These are phyloP conservation scores for Leccinum pachyderme DNA, from an alignment of 1,284 basidiomycete genomes.

Conservation along the genomic window DNA sequence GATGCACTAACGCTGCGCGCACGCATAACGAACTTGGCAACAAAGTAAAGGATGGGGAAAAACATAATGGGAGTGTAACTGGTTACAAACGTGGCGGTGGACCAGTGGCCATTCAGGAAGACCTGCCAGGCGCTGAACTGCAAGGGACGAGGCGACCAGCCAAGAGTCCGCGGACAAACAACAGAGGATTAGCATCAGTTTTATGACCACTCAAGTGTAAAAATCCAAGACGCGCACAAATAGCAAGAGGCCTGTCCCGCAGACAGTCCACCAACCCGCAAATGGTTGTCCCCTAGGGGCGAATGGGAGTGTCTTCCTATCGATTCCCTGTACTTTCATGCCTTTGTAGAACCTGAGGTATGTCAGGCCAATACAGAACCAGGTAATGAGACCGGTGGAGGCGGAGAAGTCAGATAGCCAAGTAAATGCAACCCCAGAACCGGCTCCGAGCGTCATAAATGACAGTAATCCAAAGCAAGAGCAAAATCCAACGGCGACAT, in stretches of 20 bases:
- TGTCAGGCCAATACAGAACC: constrained; percentile 60
- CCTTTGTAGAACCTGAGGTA: constrained; percentile 64
- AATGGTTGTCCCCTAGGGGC: constrained; percentile 43
- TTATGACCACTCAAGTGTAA: not conserved
- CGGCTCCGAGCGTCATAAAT: constrained; percentile 45
- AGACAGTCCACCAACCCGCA: constrained; percentile 42
- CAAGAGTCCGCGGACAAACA: not conserved
- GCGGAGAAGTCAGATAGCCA: constrained; percentile 52
- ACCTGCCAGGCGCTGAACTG: constrained; percentile 42
- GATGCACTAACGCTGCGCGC: constrained; percentile 35
- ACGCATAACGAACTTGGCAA: constrained; percentile 41
- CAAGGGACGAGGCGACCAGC: not conserved
- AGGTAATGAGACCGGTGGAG: constrained; percentile 51
- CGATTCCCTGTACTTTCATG: constrained; percentile 52
- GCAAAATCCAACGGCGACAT: constrained; percentile 49
- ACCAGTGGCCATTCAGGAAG: constrained; percentile 40
- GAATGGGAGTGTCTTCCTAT: constrained; percentile 51
- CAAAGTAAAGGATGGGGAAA: constrained; percentile 58
- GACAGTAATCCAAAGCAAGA: constrained; percentile 52
- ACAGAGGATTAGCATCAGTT: not conserved
- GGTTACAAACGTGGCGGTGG: constrained; percentile 38
- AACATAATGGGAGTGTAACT: constrained; percentile 59
- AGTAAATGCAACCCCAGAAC: constrained; percentile 51
- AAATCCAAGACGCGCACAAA: constrained; percentile 31
- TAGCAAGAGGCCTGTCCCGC: constrained; percentile 37